Conservation (phyloP, 2,329 filamentous ascomycete genomes). For the Nemania bipapillata region DNA sequence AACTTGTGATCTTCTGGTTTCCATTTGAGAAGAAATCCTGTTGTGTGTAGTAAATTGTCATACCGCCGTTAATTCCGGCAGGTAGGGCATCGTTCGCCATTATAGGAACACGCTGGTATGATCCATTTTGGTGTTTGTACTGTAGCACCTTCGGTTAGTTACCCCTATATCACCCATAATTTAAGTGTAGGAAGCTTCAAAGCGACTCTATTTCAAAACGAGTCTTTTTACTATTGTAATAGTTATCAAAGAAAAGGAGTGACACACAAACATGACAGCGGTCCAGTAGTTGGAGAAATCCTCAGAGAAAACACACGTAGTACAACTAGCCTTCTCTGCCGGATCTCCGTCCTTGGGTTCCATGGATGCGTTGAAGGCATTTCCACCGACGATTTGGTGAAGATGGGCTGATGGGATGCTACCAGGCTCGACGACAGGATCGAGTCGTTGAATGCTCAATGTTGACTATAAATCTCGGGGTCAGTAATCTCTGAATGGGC, state of each 20-base stretch:
- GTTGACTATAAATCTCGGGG: conserved; percentile 24
- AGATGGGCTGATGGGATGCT: conserved; percentile 46
- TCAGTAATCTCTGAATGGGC: not conserved
- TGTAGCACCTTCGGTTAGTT: not conserved
- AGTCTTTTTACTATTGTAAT: not conserved
- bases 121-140: conserved; percentile 49
- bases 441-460: conserved; percentile 48
- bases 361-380: conserved; percentile 51
- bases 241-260: not conserved
- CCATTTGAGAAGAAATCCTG: conserved; percentile 49
- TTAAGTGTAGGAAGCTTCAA: not conserved
- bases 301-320: conserved; percentile 49
- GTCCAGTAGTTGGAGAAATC: conserved; percentile 51
- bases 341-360: conserved; percentile 43
- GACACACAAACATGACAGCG: conserved; percentile 46
- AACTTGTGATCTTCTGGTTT: conserved; percentile 57
- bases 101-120: conserved; percentile 49
- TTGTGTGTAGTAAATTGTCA: conserved; percentile 51
- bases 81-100: conserved; percentile 49
- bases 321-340: conserved; percentile 46
- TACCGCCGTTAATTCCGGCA: conserved; percentile 47
- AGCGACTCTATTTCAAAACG: not conserved
- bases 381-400: conserved; percentile 51
- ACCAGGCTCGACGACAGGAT: conserved; percentile 49
- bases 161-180: not conserved